phyloP scores from a whole-genome alignment of 208 protist genomes.

The Endotrypanum monterogeii region DNA sequence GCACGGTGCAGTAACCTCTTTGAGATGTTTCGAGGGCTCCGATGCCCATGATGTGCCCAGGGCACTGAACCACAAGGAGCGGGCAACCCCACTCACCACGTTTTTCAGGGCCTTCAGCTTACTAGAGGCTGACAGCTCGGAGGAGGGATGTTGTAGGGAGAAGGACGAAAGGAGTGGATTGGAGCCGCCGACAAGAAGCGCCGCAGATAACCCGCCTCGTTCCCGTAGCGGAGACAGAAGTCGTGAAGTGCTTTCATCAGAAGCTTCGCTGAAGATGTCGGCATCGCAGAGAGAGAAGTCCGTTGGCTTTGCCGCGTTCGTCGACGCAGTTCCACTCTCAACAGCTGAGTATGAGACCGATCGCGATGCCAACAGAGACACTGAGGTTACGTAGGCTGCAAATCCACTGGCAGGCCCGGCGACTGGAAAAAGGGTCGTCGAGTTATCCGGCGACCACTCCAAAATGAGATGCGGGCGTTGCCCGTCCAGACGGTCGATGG shows the following conservation, averaged over 20 bases:
- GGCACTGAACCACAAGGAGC: slow-evolving; percentile 43
- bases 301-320: slow-evolving; percentile 15
- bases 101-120: slow-evolving; percentile 56
- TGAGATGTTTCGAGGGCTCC: slow-evolving; percentile 26
- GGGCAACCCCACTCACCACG: slow-evolving; percentile 47
- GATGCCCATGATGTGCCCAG: slow-evolving; percentile 6
- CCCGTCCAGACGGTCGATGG: slow-evolving; percentile 51
- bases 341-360: slow-evolving; percentile 36
- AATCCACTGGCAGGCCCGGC: slow-evolving; percentile 62
- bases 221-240: slow-evolving; percentile 17
- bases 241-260: not conserved
- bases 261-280: slow-evolving; percentile 15
- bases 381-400: slow-evolving; percentile 41
- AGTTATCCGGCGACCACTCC: slow-evolving; percentile 59
- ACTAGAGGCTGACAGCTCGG: slow-evolving; percentile 41
- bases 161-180: slow-evolving; percentile 60
- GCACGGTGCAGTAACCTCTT: slow-evolving; percentile 30
- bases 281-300: slow-evolving; percentile 26
- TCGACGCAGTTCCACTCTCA: slow-evolving; percentile 34
- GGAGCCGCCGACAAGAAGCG: slow-evolving; percentile 57
- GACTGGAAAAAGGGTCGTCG: slow-evolving; percentile 53
- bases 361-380: slow-evolving; percentile 37
- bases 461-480: slow-evolving; percentile 55
- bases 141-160: slow-evolving; percentile 38
- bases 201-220: slow-evolving; percentile 16